phyloP scores from a whole-genome alignment of 2,329 filamentous ascomycete genomes.

The Penicillium sp. region DNA sequence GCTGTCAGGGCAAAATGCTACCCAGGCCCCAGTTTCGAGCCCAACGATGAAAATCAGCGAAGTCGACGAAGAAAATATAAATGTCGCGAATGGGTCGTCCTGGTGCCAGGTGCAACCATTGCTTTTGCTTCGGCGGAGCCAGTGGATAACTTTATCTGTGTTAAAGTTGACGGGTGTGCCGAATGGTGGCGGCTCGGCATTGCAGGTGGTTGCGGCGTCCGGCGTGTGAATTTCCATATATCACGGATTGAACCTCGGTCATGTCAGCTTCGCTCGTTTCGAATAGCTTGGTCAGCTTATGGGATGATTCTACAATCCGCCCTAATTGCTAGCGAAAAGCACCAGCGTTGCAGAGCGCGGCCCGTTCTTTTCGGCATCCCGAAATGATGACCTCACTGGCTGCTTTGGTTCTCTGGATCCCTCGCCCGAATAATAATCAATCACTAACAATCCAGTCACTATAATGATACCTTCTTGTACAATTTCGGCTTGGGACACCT shows the following conservation, averaged over 20 bases:
- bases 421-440: slow-evolving; percentile 7
- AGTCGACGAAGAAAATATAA: no score
- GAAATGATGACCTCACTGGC: slow-evolving; percentile 3
- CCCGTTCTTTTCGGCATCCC: slow-evolving; percentile 1
- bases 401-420: neutral
- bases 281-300: neutral
- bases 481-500: no score
- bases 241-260: neutral
- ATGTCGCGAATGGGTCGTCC: no score
- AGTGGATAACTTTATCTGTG: slow-evolving; percentile 4
- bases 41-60: no score
- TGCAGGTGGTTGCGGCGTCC: neutral
- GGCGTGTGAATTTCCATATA: neutral
- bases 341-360: no score
- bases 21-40: no score
- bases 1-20: no score
- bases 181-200: neutral
- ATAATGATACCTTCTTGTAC: no score
- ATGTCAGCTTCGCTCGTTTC: neutral
- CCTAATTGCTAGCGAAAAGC: no score
- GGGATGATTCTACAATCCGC: no score
- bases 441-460: slow-evolving; percentile 8
- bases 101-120: slow-evolving; percentile 3
- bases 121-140: neutral
- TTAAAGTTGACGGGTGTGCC: slow-evolving; percentile 6